Base-by-base conservation (phyloP, 345 rosid genomes). In the Pelargonium nanum region DNA sequence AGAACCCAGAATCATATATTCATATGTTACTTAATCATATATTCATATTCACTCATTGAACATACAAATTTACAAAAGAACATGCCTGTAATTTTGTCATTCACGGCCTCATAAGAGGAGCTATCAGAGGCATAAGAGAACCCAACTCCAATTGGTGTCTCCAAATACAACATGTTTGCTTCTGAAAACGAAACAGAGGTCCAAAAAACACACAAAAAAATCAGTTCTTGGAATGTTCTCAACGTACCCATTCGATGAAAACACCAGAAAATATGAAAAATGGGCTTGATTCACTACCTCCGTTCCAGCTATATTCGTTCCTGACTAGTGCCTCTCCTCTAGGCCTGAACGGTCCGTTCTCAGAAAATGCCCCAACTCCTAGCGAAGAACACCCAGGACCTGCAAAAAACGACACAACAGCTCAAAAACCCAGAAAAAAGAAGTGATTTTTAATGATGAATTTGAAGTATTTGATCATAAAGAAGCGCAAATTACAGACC, bases 331-430 rank as follows among this genome's bases (percentile, higher is more conserved):
- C 69, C 26, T 78, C 58, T n/a, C 96, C 94, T 48, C 85, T 84
- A 6, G 99, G 99, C 76, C 99, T 85, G 69, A 93, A 93, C 4
- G 99, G 99, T 9, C 99, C 99, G 59, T 89, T 87, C 62, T 93
- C 99, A 45, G 94, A 85, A 65, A 93, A 93, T 66, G 97, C 99
- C 50, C 99, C 99, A 59, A 89, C 94, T 54, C 99, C 99, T 56
- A 93, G 64, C 53, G 99, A 93, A 63, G 99, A 93, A 59, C 99
- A 93, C 17, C 99, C 99, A n/a, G 99, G 99, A 58, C 91, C 91
- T 85, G 73, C 54, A 71, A 59, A 23, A 12, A 20, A 59, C 7
- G 12, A 34, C 13, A 34, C 13, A 34, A 4, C 45, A 9, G 13
- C 12, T 9, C 4, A 34, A 34, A 34, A 34, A 34, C 45, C 12